Percentiles rank a stretch among this genome's conserved stretches.
phyloP scores from a whole-genome alignment of 2,329 filamentous ascomycete species.

The Neonectria magnoliae region DNA sequence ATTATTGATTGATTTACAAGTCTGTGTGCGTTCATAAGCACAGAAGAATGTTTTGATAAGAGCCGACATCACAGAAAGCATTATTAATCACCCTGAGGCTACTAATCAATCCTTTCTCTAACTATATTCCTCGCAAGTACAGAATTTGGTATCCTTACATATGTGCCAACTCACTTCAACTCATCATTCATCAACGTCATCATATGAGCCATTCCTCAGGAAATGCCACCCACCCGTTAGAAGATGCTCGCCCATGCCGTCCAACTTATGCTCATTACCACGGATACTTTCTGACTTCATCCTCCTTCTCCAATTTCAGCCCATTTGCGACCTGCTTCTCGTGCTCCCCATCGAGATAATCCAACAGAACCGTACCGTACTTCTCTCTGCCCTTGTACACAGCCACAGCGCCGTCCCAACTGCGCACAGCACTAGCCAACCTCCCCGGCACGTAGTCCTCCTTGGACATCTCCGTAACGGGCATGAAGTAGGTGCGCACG shows the following conservation, averaged over 20 bases:
- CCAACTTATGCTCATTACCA: slow-evolving; percentile 50
- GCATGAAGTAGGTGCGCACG: slow-evolving; percentile 82
- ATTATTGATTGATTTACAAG: too few relatives aligned
- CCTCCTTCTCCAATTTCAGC: slow-evolving; percentile 69
- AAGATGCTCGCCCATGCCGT: not conserved
- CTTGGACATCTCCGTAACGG: slow-evolving; percentile 71
- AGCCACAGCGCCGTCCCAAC: slow-evolving; percentile 82
- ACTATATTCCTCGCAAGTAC: too few relatives aligned
- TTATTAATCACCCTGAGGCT: too few relatives aligned
- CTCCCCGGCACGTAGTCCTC: slow-evolving; percentile 83
- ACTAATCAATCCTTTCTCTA: too few relatives aligned
- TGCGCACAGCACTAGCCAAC: slow-evolving; percentile 79
- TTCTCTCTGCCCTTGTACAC: slow-evolving; percentile 81
- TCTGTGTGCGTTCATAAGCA: too few relatives aligned
- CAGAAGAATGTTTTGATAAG: too few relatives aligned
- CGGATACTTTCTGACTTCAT: slow-evolving; percentile 70
- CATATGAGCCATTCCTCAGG: not conserved
- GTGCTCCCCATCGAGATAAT: slow-evolving; percentile 80
- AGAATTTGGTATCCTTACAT: too few relatives aligned
- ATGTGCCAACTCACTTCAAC: not conserved
- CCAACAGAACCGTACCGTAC: slow-evolving; percentile 77
- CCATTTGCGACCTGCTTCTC: slow-evolving; percentile 76
- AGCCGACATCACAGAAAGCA: too few relatives aligned
- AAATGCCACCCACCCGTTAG: not conserved
- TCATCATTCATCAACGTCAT: not conserved